Percentiles rank a stretch among this genome's conserved stretches.
Evolutionary conservation across 2,329 filamentous ascomycete species (phyloP).

Genomic region (Graphium sp.): DNA sequence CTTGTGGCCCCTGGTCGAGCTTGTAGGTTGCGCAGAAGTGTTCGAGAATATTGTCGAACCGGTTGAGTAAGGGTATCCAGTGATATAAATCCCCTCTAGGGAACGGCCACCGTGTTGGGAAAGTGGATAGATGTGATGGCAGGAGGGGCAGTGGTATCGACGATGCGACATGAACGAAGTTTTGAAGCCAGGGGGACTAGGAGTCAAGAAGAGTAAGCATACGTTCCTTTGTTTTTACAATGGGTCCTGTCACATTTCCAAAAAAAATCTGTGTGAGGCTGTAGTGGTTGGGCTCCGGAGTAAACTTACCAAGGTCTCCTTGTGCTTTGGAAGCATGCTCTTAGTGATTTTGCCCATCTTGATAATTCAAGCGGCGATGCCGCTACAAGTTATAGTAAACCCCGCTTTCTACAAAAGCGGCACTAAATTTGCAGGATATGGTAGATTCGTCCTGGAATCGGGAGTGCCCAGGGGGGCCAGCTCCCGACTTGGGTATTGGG

Average conservation of each 20-base stretch:
- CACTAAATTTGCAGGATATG: too few relatives aligned
- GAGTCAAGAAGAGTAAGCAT: conserved; percentile 11
- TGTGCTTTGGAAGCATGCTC: conserved; percentile 48
- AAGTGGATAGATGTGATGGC: conserved; percentile 58
- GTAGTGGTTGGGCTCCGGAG: too few relatives aligned
- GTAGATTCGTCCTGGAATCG: too few relatives aligned
- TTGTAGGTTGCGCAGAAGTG: conserved; percentile 67
- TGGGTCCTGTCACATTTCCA: too few relatives aligned
- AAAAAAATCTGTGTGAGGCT: too few relatives aligned
- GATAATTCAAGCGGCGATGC: conserved; percentile 39
- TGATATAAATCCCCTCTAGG: conserved; percentile 92
- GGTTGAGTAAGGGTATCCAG: conserved; percentile 89
- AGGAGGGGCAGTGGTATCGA: conserved; percentile 58
- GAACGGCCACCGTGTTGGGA: conserved; percentile 86
- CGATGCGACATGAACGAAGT: conserved; percentile 59
- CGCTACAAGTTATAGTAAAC: too few relatives aligned
- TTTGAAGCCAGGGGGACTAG: conserved; percentile 74
- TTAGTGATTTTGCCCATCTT: conserved; percentile 56
- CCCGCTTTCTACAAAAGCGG: too few relatives aligned
- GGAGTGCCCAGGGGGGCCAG: too few relatives aligned
- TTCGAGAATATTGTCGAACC: conserved; percentile 81
- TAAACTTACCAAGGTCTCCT: conserved; percentile 45
- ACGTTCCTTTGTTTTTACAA: too few relatives aligned
- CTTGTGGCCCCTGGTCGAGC: conserved; percentile 66
- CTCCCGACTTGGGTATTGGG: too few relatives aligned